Evolutionary conservation across 441 rosid species (phyloP).

Genomic region (Corymbia calophylla): DNA sequence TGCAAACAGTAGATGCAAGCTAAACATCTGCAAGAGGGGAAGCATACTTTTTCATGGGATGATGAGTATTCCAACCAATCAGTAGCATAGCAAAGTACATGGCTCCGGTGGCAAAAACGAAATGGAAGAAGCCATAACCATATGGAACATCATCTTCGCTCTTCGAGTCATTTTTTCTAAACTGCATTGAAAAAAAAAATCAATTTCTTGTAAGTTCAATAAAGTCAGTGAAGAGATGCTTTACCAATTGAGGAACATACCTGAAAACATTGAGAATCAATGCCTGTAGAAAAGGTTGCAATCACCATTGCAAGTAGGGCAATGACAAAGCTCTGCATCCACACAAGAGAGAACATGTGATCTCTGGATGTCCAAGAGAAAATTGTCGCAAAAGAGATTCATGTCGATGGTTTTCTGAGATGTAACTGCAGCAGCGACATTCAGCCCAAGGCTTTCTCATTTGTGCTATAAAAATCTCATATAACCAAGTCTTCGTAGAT

Average conservation of each 20-base stretch:
- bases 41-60: slow-evolving; percentile 64
- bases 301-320: slow-evolving; percentile 84
- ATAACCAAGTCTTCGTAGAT: neutral
- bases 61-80: slow-evolving; percentile 94
- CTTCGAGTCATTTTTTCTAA: slow-evolving; percentile 40
- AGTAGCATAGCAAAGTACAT: slow-evolving; percentile 98
- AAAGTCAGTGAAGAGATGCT: neutral
- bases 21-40: neutral
- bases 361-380: neutral
- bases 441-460: neutral
- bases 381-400: neutral
- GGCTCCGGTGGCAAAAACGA: slow-evolving; percentile 95
- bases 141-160: slow-evolving; percentile 76
- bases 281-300: slow-evolving; percentile 95
- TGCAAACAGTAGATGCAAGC: neutral
- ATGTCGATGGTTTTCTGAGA: neutral
- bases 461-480: neutral
- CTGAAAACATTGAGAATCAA: slow-evolving; percentile 96
- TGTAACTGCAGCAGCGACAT: neutral
- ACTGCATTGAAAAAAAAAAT: slow-evolving; percentile 22
- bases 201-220: neutral
- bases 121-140: slow-evolving; percentile 96
- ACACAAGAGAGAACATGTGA: neutral
- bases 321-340: slow-evolving; percentile 70
- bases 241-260: slow-evolving; percentile 22